phyloP scores from a whole-genome alignment of 1,284 basidiomycete genomes.

The Bondarzewia mesenterica region DNA sequence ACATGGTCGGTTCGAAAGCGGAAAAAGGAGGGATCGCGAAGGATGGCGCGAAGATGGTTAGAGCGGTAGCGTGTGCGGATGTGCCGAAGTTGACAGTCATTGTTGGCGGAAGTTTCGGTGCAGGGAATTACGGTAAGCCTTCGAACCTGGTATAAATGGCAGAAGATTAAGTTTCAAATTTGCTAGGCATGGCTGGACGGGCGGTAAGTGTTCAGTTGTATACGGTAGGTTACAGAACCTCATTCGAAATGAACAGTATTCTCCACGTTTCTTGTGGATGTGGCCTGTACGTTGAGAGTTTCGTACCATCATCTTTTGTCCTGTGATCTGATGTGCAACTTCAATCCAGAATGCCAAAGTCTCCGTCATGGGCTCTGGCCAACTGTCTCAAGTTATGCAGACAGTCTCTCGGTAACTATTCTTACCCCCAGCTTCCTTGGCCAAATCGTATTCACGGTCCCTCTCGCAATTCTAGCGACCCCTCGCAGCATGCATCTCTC shows the following conservation, averaged over 20 bases:
- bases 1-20: constrained; percentile 94
- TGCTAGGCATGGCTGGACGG: constrained; percentile 76
- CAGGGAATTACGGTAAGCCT: constrained; percentile 82
- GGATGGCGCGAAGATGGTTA: constrained; percentile 97
- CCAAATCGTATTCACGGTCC: constrained; percentile 1
- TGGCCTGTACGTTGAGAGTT: constrained; percentile 85
- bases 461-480: constrained; percentile 48
- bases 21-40: constrained; percentile 95
- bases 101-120: constrained; percentile 93
- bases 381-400: constrained; percentile 89
- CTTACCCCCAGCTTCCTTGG: constrained; percentile 5
- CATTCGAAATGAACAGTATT: constrained; percentile 48
- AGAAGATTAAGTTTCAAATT: background rate
- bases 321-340: constrained; percentile 6
- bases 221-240: background rate
- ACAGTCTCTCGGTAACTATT: constrained; percentile 68
- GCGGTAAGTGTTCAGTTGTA: constrained; percentile 47
- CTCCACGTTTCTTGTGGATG: constrained; percentile 94
- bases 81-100: constrained; percentile 93
- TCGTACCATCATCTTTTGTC: background rate
- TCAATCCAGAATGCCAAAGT: constrained; percentile 86
- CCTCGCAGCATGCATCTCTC: constrained; percentile 63
- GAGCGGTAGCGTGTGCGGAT: constrained; percentile 90
- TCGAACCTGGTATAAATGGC: constrained; percentile 17
- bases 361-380: constrained; percentile 94